phyloP scores from a whole-genome alignment of 2,329 filamentous ascomycete species.

The Aspergillus piperis region DNA sequence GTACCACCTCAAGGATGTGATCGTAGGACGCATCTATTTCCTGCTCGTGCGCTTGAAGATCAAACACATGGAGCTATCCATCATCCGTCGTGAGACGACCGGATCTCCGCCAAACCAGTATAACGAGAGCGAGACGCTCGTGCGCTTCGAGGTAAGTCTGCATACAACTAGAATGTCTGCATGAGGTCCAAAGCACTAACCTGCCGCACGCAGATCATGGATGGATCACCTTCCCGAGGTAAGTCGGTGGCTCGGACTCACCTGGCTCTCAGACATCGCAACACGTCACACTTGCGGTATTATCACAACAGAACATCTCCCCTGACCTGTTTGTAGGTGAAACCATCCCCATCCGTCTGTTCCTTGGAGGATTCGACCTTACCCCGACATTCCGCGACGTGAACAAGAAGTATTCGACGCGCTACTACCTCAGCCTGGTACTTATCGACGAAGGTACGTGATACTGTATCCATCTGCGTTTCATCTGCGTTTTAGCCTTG shows the following conservation, averaged over 20 bases:
- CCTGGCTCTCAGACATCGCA: not conserved
- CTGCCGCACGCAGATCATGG: conserved; percentile 74
- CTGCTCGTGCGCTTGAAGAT: conserved; percentile 96
- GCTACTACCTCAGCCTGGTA: conserved; percentile 95
- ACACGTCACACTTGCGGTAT: not conserved
- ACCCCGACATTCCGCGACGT: conserved; percentile 98
- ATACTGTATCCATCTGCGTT: conserved; percentile 8
- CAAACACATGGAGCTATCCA: conserved; percentile 99
- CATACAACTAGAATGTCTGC: conserved; percentile 12
- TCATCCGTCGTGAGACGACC: conserved; percentile 94
- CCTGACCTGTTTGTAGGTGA: conserved; percentile 54
- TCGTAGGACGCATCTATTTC: conserved; percentile 98
- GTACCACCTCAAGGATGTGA: conserved; percentile 98
- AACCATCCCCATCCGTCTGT: conserved; percentile 94
- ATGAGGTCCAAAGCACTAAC: conserved; percentile 8
- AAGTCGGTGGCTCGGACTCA: conserved; percentile 40
- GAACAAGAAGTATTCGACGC: conserved; percentile 99
- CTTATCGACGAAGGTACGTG: conserved; percentile 85
- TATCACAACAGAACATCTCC: not conserved
- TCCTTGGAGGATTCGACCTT: conserved; percentile 95
- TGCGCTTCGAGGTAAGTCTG: conserved; percentile 79
- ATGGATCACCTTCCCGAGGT: conserved; percentile 94
- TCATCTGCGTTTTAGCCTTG: conserved; percentile 1
- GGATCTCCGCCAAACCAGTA: conserved; percentile 97
- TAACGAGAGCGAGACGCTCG: conserved; percentile 97